A percentile compares a stretch with the other conserved stretches of the same genome.
Conservation (phyloP, 139 green algal genomes). For the Coelastrella sp. region DNA sequence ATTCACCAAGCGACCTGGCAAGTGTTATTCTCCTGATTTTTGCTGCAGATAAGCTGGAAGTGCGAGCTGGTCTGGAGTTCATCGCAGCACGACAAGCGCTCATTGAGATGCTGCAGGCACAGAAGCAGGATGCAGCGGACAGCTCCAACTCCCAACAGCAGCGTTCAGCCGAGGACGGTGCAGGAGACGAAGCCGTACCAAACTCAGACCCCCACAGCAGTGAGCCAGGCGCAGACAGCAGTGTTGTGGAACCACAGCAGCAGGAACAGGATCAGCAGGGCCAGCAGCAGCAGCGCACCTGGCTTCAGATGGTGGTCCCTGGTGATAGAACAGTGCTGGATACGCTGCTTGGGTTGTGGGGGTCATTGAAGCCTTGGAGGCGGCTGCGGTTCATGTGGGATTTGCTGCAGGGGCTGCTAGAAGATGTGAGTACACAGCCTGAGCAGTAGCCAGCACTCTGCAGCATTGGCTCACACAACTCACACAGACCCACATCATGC, state of each 20-base stretch:
- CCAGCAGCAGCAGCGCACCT: neutral
- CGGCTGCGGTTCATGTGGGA: constrained; percentile 16
- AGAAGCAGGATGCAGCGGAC: neutral
- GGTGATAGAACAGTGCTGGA: constrained; percentile 29
- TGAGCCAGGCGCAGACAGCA: neutral
- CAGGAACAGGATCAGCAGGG: neutral
- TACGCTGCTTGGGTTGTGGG: constrained; percentile 44
- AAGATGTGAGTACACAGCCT: neutral
- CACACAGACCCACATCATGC: no score
- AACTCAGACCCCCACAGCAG: no score
- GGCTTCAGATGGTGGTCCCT: neutral
- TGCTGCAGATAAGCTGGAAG: constrained; percentile 33
- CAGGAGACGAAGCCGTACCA: neutral
- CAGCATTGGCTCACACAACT: no score
- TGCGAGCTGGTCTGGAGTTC: constrained; percentile 40
- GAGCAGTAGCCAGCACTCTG: neutral
- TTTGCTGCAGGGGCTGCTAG: neutral
- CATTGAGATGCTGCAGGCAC: neutral
- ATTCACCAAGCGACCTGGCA: no score
- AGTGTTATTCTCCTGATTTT: neutral
- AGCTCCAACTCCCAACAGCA: neutral
- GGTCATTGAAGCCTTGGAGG: constrained; percentile 16
- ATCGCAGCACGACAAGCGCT: constrained; percentile 30
- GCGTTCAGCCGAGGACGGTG: neutral
- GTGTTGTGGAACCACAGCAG: neutral